Evolutionary conservation across 2,329 filamentous ascomycete genomes (phyloP), one percentile per base, ranked within the genome.

Genomic region (Stachybotrys echinatus): DNA sequence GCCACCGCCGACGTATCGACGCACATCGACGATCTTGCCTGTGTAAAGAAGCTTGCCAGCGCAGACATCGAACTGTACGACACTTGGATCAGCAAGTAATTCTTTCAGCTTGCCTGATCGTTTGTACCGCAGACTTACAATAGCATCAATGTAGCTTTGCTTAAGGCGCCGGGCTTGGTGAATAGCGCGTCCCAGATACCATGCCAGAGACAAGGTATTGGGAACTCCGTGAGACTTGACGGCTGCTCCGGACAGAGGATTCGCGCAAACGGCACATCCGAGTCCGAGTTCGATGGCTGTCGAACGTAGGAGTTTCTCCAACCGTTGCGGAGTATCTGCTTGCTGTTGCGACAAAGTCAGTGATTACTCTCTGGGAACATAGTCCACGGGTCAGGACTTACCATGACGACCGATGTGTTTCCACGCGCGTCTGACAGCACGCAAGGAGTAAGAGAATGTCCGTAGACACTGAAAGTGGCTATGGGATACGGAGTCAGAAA

Each of bases 21-120:
- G 57, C 1, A 73, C 69, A 39, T 71, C 66, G 21, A 69, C 40
- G n/a, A 72, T 68, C 50, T 73, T 73, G 19, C 70, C 69, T 0
- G 61, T 65, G 40, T 66, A 73, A 2, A 73, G 60, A 0, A 71
- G 53, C 37, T 64, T 65, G 42, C 68, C 67, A 20, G 62, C 61
- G 17, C 62, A 69, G 42, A 76, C 70, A 1, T 65, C 72, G 68
- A 70, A 75, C 12, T 68, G 64, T 8, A 40, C 19, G 20, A 17
- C n/a, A n/a, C n/a, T n/a, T n/a, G n/a, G n/a, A n/a, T n/a, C n/a
- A n/a, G n/a, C n/a, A n/a, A n/a, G n/a, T n/a, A n/a, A n/a, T n/a
- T n/a, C n/a, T n/a, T n/a, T n/a, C n/a, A n/a, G n/a, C n/a, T n/a
- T n/a, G n/a, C n/a, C n/a, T n/a, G n/a, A n/a, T n/a, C n/a, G n/a